phyloP scores from a whole-genome alignment of 768 basidiomycete genomes.

The Kondoa subrosea region DNA sequence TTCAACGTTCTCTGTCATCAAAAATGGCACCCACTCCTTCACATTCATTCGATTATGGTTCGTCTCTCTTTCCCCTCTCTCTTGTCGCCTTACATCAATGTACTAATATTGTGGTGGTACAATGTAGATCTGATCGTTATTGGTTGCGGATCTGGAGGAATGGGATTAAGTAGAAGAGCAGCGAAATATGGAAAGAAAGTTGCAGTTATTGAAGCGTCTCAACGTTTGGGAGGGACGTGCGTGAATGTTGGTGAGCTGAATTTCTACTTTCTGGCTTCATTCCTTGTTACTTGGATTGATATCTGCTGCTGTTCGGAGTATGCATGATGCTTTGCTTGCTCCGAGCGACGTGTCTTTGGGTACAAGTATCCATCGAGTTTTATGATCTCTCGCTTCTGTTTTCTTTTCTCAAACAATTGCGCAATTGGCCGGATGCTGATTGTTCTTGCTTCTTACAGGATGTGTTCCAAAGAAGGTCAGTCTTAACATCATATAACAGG shows the following conservation, averaged over 20 bases:
- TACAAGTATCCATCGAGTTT: no score
- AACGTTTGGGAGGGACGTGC: conserved; percentile 76
- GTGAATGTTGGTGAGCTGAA: conserved; percentile 75
- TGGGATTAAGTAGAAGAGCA: conserved; percentile 73
- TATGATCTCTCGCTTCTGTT: no score
- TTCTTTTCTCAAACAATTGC: no score
- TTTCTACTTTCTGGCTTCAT: neutral
- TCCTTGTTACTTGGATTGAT: neutral
- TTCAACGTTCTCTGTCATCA: neutral
- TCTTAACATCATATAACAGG: no score
- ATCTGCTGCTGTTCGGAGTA: neutral
- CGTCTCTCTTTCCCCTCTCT: no score
- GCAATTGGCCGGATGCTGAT: no score
- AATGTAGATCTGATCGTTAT: conserved; percentile 28
- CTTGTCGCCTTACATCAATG: no score
- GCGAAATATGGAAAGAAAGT: conserved; percentile 83
- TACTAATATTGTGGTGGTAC: conserved; percentile 12
- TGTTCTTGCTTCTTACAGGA: conserved; percentile 37
- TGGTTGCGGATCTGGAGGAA: conserved; percentile 63
- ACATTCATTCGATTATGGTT: neutral
- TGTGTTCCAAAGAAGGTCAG: conserved; percentile 84
- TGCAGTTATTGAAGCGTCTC: conserved; percentile 63
- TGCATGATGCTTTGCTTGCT: no score
- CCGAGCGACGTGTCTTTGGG: no score
- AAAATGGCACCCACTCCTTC: neutral